Evolutionary conservation across 805 yeast genomes (phyloP), one percentile per base, ranked within the genome.

Genomic region (Metschnikowia anglica): DNA sequence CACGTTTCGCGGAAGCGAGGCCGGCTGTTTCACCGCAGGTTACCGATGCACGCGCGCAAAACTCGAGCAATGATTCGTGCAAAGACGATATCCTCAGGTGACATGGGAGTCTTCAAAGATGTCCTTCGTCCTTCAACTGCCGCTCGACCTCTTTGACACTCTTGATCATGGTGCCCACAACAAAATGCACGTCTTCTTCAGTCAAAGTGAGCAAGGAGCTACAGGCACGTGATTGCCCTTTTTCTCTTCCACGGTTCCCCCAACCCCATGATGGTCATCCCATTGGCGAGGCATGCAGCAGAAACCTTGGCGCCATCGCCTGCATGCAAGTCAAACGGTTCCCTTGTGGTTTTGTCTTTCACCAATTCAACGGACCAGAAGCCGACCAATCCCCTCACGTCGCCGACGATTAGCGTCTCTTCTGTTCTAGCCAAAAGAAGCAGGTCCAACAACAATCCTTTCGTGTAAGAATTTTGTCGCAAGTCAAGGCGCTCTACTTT

Each of bases 371-470:
- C 53, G 4, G 79, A 66, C 73, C 81, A 69, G 61, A 80, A 80
- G 29, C 78, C 75, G 47, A 85, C 85, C 44, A 77, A 65, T 41
- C 86, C 86, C 61, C 86, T 72, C 28, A 80, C 73, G 51, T 80
- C 81, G 45, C 83, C 85, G 17, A 70, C 79, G 18, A 56, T 51
- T 25, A 34, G 19, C 10, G 49, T 44, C 10, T 39, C 42, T 29
- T 15, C 32, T 5, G 51, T 46, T 34, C 38, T 27, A 32, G 37
- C 41, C 20, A 19, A 31, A 18, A 50, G 41, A 11, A 35, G 34
- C 23, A 23, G 28, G 19, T 51, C 51, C 20, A 50, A 15, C 21
- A 30, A 24, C 23, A 20, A 21, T 15, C 54, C 54, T 39, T 32
- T 39, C n/a, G 42, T 48, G 34, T 16, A 50, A n/a, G 49, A 24